These are phyloP conservation scores for Candida sp. DNA, from an alignment of 1,139 yeast species.

Conservation along the genomic window DNA sequence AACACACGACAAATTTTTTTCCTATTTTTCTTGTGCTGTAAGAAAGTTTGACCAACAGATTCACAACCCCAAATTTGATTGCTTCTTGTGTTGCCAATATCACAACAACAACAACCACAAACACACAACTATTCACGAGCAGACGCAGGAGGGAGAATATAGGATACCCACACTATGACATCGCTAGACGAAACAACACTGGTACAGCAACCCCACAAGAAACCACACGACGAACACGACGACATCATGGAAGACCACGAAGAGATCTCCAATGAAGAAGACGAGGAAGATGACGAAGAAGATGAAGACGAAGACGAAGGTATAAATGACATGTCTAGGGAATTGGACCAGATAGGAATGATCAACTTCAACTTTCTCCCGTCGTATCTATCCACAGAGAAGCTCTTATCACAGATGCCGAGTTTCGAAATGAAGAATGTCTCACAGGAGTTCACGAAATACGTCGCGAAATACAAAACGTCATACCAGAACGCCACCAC, in stretches of 20 bases:
- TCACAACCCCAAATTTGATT: too few relatives aligned
- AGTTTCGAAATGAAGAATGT: conserved; percentile 31
- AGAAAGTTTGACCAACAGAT: too few relatives aligned
- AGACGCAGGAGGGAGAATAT: too few relatives aligned
- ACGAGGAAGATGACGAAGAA: neutral
- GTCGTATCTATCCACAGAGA: conserved; percentile 14
- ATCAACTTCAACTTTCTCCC: conserved; percentile 25
- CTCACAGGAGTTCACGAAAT: conserved; percentile 33
- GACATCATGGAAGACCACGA: neutral
- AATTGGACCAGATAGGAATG: conserved; percentile 51
- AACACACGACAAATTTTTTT: too few relatives aligned
- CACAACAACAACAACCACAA: neutral
- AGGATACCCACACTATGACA: neutral
- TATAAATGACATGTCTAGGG: conserved; percentile 41
- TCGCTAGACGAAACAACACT: neutral
- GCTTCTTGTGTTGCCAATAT: too few relatives aligned
- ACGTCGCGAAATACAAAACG: conserved; percentile 30
- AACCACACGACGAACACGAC: neutral
- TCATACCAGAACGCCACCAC: conserved; percentile 2
- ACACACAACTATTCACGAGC: neutral
- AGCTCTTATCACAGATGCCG: conserved; percentile 24
- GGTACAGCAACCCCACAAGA: neutral
- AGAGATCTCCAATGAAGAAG: neutral
- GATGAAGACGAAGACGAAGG: conserved; percentile 13
- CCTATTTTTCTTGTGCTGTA: neutral